These are phyloP conservation scores for Capsicum rhomboideum DNA, from an alignment of 257 asterid species.

Conservation along the genomic window DNA sequence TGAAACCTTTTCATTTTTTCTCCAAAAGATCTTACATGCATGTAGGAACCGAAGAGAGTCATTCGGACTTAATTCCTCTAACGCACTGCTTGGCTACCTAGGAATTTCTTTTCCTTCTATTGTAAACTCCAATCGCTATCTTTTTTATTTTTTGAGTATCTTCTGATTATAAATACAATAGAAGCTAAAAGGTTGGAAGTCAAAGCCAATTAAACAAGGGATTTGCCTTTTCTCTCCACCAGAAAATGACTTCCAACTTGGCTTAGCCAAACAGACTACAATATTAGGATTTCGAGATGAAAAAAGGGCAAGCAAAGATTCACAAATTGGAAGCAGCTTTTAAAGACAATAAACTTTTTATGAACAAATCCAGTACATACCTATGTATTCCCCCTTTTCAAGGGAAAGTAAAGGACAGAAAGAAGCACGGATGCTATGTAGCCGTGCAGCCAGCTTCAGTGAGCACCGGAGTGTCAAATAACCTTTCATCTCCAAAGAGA, in stretches of 20 bases:
- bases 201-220: neutral
- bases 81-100: neutral
- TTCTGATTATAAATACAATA: neutral
- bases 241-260: neutral
- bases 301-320: neutral
- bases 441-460: conserved; percentile 72
- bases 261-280: neutral
- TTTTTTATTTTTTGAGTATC: neutral
- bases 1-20: neutral
- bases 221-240: neutral
- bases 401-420: conserved; percentile 99
- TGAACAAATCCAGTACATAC: conserved; percentile 17
- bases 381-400: conserved; percentile 96
- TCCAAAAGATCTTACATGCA: neutral
- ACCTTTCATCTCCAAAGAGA: conserved; percentile 82
- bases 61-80: neutral
- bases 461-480: conserved; percentile 86
- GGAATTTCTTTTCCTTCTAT: neutral
- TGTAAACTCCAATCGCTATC: neutral
- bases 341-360: neutral
- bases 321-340: neutral
- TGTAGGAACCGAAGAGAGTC: neutral
- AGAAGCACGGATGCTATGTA: conserved; percentile 87
- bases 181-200: neutral
- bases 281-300: neutral